Base-by-base conservation (phyloP, 164 flowering plant species). In the Cinnamomum micranthum region DNA sequence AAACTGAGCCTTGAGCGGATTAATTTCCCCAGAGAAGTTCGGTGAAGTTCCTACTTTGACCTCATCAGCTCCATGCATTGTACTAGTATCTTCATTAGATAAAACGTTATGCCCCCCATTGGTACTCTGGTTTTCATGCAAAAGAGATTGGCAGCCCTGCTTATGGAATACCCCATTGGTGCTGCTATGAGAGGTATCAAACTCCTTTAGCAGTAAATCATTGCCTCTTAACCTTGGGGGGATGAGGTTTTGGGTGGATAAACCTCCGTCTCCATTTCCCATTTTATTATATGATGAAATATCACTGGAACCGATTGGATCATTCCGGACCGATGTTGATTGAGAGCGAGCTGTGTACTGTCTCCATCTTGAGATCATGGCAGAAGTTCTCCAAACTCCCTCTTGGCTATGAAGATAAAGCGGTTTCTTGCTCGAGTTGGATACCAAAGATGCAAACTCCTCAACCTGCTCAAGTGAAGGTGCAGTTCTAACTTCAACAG, bases 351-450 rank as follows among this genome's bases (percentile, higher is more conserved):
- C 79, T 80, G 84, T 74, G 78, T 85, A 90, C 70, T 92, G 96
- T 76, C 90, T 88, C 99, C 99, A 95, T 82, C 98, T 88, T 52
- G 99, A 95, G 71, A 95, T 84, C 97, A 95, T 88, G 14, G 97
- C 97, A 69, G 94, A 90, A 28, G 96, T 85, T 82, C 99, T 91
- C 87, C 91, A 81, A 15, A 83, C 88, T 74, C 99, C 99, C 85
- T 92, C 99, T 78, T 88, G 92, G 77, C 99, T 90, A 73, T 93
- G 99, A 58, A 95, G 91, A 86, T 92, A 95, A 28, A 95, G 79
- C n/a, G 94, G 97, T 77, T 67, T 85, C 75, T 81, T 91, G 64
- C 81, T 78, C 24, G 81, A 72, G 89, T 95, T 87, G 12, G 90
- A 85, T 55, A 93, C 91, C 79, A 93, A 67, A 55, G 89, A 77